These are phyloP conservation scores for Hyphopichia burtonii DNA, from an alignment of 1,139 yeast genomes.

Conservation along the genomic window DNA sequence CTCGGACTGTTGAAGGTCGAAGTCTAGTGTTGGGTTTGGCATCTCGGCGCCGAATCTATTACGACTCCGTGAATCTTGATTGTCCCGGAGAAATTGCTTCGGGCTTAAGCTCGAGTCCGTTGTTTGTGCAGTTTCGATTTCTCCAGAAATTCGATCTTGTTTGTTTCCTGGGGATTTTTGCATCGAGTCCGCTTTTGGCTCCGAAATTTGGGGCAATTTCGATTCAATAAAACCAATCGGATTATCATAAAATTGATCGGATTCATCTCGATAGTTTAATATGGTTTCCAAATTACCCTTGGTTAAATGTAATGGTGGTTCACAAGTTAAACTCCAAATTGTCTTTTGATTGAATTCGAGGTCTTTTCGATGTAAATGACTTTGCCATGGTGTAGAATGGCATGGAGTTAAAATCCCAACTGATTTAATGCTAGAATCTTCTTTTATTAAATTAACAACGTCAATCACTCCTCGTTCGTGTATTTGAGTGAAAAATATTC, in stretches of 20 bases:
- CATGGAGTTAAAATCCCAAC: slow-evolving; percentile 91
- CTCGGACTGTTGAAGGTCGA: background rate
- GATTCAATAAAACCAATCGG: slow-evolving; percentile 50
- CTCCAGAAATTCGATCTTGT: background rate
- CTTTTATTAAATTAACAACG: slow-evolving; percentile 54
- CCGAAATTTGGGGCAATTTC: slow-evolving; percentile 11
- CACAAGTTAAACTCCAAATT: slow-evolving; percentile 82
- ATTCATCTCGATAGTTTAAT: slow-evolving; percentile 69
- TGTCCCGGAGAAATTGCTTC: too few species aligned
- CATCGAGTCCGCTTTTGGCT: too few species aligned
- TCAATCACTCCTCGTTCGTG: slow-evolving; percentile 88
- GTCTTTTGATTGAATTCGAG: slow-evolving; percentile 23
- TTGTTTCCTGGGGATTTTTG: background rate
- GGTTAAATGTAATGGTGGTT: slow-evolving; percentile 69
- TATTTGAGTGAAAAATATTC: slow-evolving; percentile 53
- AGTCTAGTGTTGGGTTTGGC: too few species aligned
- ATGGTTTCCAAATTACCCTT: slow-evolving; percentile 23
- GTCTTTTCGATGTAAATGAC: slow-evolving; percentile 65
- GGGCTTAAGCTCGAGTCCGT: too few species aligned
- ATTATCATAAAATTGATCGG: slow-evolving; percentile 76
- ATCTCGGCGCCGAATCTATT: slow-evolving; percentile 4
- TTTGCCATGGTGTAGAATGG: slow-evolving; percentile 96
- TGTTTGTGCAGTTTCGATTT: background rate
- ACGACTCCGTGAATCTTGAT: background rate
- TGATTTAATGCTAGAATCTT: slow-evolving; percentile 40